A percentile compares a stretch with the other conserved stretches of the same genome.
Conservation (phyloP, 352 stramenopile genomes). For the Pythium sp. region DNA sequence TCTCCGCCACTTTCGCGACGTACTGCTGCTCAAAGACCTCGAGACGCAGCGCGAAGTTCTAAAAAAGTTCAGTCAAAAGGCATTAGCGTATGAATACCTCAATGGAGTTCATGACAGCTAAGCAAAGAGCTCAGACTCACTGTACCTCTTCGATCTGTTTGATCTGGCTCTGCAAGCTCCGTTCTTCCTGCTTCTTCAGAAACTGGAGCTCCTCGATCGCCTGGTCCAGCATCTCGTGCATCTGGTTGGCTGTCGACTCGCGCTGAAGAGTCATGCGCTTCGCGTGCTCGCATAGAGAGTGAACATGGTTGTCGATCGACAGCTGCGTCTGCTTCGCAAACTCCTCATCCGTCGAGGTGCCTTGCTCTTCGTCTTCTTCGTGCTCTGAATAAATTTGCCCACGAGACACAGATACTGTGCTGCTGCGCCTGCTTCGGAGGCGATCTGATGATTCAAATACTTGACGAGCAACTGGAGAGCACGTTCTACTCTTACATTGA, state of each 20-base stretch:
- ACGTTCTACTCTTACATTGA: neutral
- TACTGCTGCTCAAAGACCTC: slow-evolving; percentile 68
- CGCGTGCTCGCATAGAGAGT: slow-evolving; percentile 45
- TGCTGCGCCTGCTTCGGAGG: neutral
- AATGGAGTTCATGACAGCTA: neutral
- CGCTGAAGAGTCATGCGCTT: slow-evolving; percentile 40
- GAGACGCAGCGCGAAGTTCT: slow-evolving; percentile 55
- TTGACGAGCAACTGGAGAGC: neutral
- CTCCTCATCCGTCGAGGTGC: slow-evolving; percentile 11
- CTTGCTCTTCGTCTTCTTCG: neutral
- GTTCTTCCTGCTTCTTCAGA: slow-evolving; percentile 51
- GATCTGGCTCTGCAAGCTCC: slow-evolving; percentile 39
- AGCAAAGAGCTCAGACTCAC: neutral
- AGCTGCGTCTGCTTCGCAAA: slow-evolving; percentile 18
- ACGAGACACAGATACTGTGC: neutral
- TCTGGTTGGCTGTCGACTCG: slow-evolving; percentile 41
- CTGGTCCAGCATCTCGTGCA: slow-evolving; percentile 42
- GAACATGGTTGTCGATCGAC: slow-evolving; percentile 48
- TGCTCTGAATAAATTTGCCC: neutral
- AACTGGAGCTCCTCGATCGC: slow-evolving; percentile 57
- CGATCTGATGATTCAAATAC: neutral
- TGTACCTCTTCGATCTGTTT: slow-evolving; percentile 52
- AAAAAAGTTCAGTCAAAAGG: neutral
- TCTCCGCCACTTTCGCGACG: slow-evolving; percentile 47
- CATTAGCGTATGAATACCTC: neutral